These are phyloP conservation scores for Calvatia gigantea DNA, from an alignment of 768 basidiomycete species.

Conservation along the genomic window DNA sequence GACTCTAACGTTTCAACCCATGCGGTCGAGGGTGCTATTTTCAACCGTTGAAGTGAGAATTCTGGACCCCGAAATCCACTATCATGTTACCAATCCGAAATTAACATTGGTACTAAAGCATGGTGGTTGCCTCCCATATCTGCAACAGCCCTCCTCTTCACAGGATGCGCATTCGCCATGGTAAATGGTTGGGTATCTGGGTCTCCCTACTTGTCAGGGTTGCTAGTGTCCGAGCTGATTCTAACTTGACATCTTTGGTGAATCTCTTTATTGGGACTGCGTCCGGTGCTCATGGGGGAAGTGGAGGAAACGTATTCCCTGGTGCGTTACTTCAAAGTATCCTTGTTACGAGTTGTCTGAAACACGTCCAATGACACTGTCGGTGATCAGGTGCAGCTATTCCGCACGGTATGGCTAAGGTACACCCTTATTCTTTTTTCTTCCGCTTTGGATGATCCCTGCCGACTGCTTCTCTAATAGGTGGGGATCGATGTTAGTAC, in stretches of 20 bases:
- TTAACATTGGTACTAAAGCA: neutral
- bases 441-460: neutral
- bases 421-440: slow-evolving; percentile 11
- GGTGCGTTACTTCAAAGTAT: slow-evolving; percentile 21
- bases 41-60: neutral
- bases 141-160: neutral
- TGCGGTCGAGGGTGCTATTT: neutral
- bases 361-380: neutral
- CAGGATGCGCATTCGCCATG: neutral
- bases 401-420: slow-evolving; percentile 53
- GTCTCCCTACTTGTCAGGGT: neutral
- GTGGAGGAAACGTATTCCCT: slow-evolving; percentile 48
- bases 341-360: neutral
- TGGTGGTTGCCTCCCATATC: neutral
- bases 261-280: slow-evolving; percentile 51
- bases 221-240: slow-evolving; percentile 11
- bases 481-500: slow-evolving; percentile 50
- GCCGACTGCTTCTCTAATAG: slow-evolving; percentile 18
- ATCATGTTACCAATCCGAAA: neutral
- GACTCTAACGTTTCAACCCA: neutral
- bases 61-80: neutral
- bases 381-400: slow-evolving; percentile 34
- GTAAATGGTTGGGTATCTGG: neutral
- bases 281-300: slow-evolving; percentile 40
- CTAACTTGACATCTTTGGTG: slow-evolving; percentile 41